Evolutionary conservation across 1,284 basidiomycete species (phyloP), one percentile per base, ranked within the genome.

Genomic region (Pholiota adiposa): DNA sequence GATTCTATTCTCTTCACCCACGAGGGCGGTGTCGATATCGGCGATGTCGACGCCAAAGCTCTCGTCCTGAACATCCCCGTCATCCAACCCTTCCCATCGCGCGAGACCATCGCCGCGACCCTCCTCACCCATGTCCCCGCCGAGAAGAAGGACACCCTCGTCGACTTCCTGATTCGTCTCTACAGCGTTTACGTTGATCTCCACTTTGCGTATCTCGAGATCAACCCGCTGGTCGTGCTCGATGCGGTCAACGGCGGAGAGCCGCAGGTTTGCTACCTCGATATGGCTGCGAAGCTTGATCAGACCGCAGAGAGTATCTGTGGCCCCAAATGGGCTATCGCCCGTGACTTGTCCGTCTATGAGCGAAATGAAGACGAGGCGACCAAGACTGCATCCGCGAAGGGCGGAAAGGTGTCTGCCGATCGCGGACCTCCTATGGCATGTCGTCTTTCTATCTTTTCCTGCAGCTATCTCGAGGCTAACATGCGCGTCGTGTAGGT

Each of bases 231-330:
- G 62, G 92, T 99, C 72, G 93, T 94, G 72, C 89, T 98, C 69
- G 96, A 97, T 75, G 89, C 84, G 63, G 90, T 86, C 63, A 80
- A 87, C 69, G 79, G 78, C 40, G 87, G 85, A 63, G 82, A 89
- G 67, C 89, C 91, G 58, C 88, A 89, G 65, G 96, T 99, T 71
- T 90, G 93, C 78, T 98, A 97, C 83, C 90, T 99, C 69, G 97
- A 99, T 77, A 98, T 99, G 96, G 97, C 97, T 51, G 96, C 97
- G 74, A 99, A 99, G 85, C 92, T 99, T 69, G 97, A 99, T 77
- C 93, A 95, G 77, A 99, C 97, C 19, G 97, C 97, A 60, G 97
- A 99, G 81, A 97, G 91, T 76, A 92, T 99, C 72, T 97, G 95
- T 72, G 97, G 97, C 38, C 94, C 95, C 72, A 99, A 98, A 81